phyloP scores from a whole-genome alignment of 495 filamentous ascomycete species.

The Talaromyces nanjingensis region DNA sequence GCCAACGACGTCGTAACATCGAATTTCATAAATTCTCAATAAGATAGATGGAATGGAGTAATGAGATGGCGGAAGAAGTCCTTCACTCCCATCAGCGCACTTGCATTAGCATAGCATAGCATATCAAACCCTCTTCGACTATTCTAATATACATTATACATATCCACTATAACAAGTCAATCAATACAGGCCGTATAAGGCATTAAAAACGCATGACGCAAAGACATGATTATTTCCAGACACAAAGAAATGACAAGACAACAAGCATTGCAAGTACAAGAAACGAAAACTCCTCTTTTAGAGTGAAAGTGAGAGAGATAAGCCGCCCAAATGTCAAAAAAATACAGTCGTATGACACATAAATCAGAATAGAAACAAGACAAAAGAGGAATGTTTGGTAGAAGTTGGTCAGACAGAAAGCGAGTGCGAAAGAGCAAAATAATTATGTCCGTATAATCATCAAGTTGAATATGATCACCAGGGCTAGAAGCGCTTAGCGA shows the following conservation, averaged over 20 bases:
- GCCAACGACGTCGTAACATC: not conserved
- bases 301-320: not conserved
- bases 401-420: not conserved
- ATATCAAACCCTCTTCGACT: not conserved
- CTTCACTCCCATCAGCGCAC: not conserved
- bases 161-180: slow-evolving; percentile 8
- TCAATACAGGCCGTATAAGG: not conserved
- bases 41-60: not conserved
- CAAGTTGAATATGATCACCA: not conserved
- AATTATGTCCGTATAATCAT: slow-evolving; percentile 12
- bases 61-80: not conserved
- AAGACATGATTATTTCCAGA: not conserved
- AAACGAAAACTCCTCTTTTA: not conserved
- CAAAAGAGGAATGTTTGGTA: not conserved
- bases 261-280: not conserved
- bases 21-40: not conserved
- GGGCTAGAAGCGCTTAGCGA: not conserved
- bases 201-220: not conserved
- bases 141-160: slow-evolving; percentile 8
- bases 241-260: not conserved
- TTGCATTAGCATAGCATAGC: not conserved
- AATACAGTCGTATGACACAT: slow-evolving; percentile 4
- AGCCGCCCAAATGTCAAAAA: slow-evolving; percentile 3
- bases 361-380: not conserved
- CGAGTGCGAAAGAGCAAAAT: not conserved